These are phyloP conservation scores for Chalaropsis thielavioides DNA, from an alignment of 2,329 filamentous ascomycete genomes.

Conservation along the genomic window DNA sequence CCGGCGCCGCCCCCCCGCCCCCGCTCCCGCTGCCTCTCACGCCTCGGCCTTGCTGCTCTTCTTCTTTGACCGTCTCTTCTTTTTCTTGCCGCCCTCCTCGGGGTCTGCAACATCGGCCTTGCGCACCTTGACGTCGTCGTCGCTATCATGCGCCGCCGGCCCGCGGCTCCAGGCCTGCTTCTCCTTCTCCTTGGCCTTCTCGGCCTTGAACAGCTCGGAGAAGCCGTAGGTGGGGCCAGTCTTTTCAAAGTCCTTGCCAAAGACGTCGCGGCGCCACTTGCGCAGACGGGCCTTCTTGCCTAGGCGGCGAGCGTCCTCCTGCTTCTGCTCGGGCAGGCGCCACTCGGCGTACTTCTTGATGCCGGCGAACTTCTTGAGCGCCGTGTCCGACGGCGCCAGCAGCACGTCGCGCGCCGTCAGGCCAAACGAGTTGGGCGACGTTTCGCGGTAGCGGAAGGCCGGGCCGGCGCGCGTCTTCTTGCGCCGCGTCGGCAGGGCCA, in stretches of 20 bases:
- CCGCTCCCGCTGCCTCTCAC: neutral
- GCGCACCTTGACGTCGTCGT: conserved; percentile 23
- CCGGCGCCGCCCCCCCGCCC: too few relatives aligned
- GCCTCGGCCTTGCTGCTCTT: conserved; percentile 29
- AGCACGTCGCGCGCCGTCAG: conserved; percentile 84
- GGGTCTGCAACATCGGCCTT: conserved; percentile 23
- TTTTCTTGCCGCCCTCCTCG: conserved; percentile 24
- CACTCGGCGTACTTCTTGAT: conserved; percentile 91
- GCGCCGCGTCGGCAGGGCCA: conserved; percentile 22
- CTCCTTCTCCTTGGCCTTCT: conserved; percentile 23
- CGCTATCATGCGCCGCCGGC: conserved; percentile 4
- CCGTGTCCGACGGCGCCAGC: conserved; percentile 66
- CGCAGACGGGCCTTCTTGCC: conserved; percentile 84
- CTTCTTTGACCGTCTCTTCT: conserved; percentile 40
- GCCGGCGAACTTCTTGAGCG: conserved; percentile 79
- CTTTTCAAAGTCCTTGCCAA: conserved; percentile 43
- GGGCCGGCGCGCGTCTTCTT: conserved; percentile 20
- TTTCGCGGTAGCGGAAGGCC: conserved; percentile 84
- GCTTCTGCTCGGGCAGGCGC: conserved; percentile 78
- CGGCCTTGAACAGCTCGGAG: conserved; percentile 26
- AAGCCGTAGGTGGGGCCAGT: conserved; percentile 46
- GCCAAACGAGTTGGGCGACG: conserved; percentile 77
- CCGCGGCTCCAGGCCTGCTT: conserved; percentile 8
- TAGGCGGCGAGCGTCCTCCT: conserved; percentile 70
- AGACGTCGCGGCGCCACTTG: conserved; percentile 62